Conservation (phyloP, 139 green algal genomes). For the Chlamydomonas incerta region DNA sequence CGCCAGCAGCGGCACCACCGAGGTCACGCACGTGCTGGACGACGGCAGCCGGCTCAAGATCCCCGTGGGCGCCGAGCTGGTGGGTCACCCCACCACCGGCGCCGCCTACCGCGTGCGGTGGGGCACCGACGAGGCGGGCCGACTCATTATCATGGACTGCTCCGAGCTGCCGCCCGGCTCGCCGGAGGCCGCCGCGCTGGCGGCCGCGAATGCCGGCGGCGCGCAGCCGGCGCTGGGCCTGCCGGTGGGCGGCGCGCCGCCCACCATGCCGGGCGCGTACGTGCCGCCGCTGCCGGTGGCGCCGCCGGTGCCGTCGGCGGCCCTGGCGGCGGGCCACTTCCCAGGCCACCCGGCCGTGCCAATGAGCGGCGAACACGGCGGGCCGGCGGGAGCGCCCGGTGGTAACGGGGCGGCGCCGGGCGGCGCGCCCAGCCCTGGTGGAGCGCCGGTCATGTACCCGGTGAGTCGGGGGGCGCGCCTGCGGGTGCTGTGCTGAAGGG, state of each 20-base stretch:
- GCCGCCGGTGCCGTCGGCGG: not conserved
- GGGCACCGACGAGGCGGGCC: constrained; percentile 75
- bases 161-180: not conserved
- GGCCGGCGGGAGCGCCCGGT: too few species aligned
- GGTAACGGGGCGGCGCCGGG: too few species aligned
- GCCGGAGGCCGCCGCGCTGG: not conserved
- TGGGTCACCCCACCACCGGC: constrained; percentile 45
- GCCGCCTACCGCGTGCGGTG: constrained; percentile 61
- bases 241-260: not conserved
- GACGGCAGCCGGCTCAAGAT: constrained; percentile 63
- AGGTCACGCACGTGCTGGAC: constrained; percentile 36
- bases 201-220: too few species aligned
- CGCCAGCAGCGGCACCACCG: constrained; percentile 34
- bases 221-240: too few species aligned
- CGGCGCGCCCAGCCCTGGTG: too few species aligned
- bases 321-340: constrained; percentile 1
- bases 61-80: constrained; percentile 64
- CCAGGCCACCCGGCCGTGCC: too few species aligned
- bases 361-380: not conserved
- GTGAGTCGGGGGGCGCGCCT: too few species aligned
- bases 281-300: not conserved
- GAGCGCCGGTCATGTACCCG: too few species aligned
- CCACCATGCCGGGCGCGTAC: not conserved
- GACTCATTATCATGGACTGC: constrained; percentile 62
- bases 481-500: too few species aligned